phyloP scores from a whole-genome alignment of 768 basidiomycete genomes.

The Tulasnella sp. region DNA sequence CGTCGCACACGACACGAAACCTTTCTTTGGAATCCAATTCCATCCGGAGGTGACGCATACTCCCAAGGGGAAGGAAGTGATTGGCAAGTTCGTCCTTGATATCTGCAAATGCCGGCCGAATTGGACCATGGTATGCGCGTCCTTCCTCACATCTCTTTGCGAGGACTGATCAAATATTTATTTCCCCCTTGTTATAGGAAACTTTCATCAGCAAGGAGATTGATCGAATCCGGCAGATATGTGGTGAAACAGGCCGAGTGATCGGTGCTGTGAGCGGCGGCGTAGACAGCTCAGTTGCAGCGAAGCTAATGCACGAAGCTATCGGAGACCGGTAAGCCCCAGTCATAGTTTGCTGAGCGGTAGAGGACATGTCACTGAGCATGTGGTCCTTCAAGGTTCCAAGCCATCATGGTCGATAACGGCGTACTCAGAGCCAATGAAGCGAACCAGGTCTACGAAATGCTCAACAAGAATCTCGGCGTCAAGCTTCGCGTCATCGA shows the following conservation, averaged over 20 bases:
- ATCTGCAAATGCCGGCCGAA: slow-evolving; percentile 72
- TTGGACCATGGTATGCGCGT: slow-evolving; percentile 79
- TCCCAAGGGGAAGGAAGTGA: slow-evolving; percentile 77
- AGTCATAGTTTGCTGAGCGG: background rate
- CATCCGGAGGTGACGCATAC: slow-evolving; percentile 98
- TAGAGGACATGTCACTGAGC: background rate
- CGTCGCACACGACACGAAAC: slow-evolving; percentile 79
- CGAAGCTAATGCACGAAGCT: slow-evolving; percentile 98
- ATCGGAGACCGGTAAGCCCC: slow-evolving; percentile 79
- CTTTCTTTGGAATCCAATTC: slow-evolving; percentile 95
- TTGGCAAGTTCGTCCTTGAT: slow-evolving; percentile 69
- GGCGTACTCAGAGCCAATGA: slow-evolving; percentile 91
- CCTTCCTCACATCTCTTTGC: no score
- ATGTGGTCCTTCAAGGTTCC: slow-evolving; percentile 56
- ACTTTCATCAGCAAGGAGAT: slow-evolving; percentile 98
- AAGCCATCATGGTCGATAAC: slow-evolving; percentile 99
- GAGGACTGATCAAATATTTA: slow-evolving; percentile 4
- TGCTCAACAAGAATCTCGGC: slow-evolving; percentile 87
- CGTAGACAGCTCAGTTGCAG: slow-evolving; percentile 96
- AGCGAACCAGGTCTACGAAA: slow-evolving; percentile 79
- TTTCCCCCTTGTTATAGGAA: no score
- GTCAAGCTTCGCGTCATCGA: slow-evolving; percentile 95
- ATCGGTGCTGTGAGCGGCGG: slow-evolving; percentile 97
- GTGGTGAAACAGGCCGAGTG: slow-evolving; percentile 87
- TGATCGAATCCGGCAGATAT: slow-evolving; percentile 82